Conservation (phyloP, 179 eudicot species). For the Beta lomatogona region DNA sequence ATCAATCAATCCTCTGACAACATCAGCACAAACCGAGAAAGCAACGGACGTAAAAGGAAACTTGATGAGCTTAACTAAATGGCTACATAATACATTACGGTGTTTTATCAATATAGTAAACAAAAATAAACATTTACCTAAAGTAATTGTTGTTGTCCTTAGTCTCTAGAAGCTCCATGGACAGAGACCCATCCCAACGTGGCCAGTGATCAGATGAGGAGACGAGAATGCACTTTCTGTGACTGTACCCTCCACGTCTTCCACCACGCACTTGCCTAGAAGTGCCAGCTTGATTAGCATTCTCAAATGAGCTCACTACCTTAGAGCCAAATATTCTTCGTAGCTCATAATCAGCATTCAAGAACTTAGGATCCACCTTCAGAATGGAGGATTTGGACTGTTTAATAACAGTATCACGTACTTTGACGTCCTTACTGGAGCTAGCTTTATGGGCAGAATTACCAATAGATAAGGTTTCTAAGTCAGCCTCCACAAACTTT, state of each 20-base stretch:
- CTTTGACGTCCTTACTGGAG: conserved; percentile 29
- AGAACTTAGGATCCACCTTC: conserved; percentile 79
- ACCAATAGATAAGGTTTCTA: conserved; percentile 50
- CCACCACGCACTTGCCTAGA: conserved; percentile 73
- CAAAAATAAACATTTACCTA: conserved; percentile 40
- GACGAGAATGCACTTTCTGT: conserved; percentile 66
- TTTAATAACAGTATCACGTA: conserved; percentile 29
- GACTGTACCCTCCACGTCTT: conserved; percentile 64
- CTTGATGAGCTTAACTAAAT: neutral
- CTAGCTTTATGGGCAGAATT: conserved; percentile 35
- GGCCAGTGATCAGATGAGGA: conserved; percentile 92
- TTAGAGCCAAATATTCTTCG: conserved; percentile 93
- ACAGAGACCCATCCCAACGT: conserved; percentile 97
- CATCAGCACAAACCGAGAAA: neutral
- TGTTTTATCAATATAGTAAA: neutral
- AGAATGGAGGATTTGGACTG: conserved; percentile 46
- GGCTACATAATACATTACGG: neutral
- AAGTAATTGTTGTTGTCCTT: conserved; percentile 68
- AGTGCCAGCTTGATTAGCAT: conserved; percentile 56
- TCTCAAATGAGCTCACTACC: conserved; percentile 84
- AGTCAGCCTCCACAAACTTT: conserved; percentile 36
- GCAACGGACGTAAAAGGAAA: neutral
- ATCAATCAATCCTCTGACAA: neutral
- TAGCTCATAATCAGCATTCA: conserved; percentile 93
- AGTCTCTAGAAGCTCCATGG: conserved; percentile 89